Percentiles rank a stretch among this genome's conserved stretches.
phyloP scores from a whole-genome alignment of 2,329 filamentous ascomycete species.

The Gaeumannomyces sp. region DNA sequence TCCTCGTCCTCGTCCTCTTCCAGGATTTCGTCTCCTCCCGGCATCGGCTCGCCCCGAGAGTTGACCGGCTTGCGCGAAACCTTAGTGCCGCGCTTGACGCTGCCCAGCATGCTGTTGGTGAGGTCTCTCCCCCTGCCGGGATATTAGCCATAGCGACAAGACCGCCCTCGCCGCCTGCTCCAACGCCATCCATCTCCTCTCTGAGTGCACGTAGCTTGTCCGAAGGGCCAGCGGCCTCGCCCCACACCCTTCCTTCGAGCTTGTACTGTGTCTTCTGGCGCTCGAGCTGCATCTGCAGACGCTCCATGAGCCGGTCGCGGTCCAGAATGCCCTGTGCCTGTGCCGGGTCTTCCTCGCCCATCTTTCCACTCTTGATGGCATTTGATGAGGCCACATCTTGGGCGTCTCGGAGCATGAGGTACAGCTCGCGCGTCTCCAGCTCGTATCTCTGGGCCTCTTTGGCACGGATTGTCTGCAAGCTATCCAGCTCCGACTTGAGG shows the following conservation, averaged over 20 bases:
- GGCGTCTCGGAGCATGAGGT: constrained; percentile 95
- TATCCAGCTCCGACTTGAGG: constrained; percentile 83
- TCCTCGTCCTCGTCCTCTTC: constrained; percentile 48
- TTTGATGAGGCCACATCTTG: constrained; percentile 92
- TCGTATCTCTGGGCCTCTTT: constrained; percentile 94
- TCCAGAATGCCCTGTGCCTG: constrained; percentile 91
- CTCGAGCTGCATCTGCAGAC: constrained; percentile 91
- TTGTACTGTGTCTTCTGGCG: constrained; percentile 97
- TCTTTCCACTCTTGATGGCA: constrained; percentile 46
- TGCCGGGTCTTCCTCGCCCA: constrained; percentile 54
- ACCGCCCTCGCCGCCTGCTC: constrained; percentile 33
- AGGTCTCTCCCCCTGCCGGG: constrained; percentile 47
- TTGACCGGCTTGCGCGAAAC: constrained; percentile 50
- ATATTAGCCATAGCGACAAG: constrained; percentile 39
- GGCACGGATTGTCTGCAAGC: constrained; percentile 75
- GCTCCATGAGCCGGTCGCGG: constrained; percentile 85
- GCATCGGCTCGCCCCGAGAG: constrained; percentile 22
- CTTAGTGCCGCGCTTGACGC: constrained; percentile 56
- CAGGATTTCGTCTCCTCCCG: constrained; percentile 25
- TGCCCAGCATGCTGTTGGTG: constrained; percentile 67
- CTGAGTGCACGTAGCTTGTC: constrained; percentile 87
- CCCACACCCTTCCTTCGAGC: constrained; percentile 88
- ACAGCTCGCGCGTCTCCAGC: constrained; percentile 90
- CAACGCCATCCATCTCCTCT: constrained; percentile 77
- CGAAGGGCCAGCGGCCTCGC: constrained; percentile 74